Percentiles rank a stretch among this genome's conserved stretches.
Evolutionary conservation across 1,284 basidiomycete species (phyloP).

Genomic region (Malassezia brasiliensis): DNA sequence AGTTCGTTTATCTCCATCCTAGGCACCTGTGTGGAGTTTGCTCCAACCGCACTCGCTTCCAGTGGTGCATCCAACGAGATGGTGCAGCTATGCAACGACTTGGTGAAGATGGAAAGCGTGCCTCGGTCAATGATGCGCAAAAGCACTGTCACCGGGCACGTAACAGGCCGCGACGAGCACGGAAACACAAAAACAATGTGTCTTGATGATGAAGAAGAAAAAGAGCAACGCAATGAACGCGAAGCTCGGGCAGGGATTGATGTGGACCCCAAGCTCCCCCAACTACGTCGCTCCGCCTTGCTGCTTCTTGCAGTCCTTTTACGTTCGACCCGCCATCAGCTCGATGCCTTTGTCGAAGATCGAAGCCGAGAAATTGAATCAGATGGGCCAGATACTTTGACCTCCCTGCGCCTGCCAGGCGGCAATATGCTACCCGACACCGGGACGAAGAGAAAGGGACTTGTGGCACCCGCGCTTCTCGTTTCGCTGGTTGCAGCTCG

Average conservation of each 20-base stretch:
- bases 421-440: slow-evolving; percentile 24
- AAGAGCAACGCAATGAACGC: slow-evolving; percentile 14
- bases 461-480: background rate
- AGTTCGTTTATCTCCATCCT: slow-evolving; percentile 38
- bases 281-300: slow-evolving; percentile 36
- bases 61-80: slow-evolving; percentile 21
- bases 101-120: slow-evolving; percentile 30
- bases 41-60: slow-evolving; percentile 25
- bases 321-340: slow-evolving; percentile 24
- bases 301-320: slow-evolving; percentile 33
- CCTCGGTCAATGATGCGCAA: background rate
- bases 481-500: background rate
- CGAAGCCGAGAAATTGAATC: background rate
- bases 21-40: slow-evolving; percentile 41
- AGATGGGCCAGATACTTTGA: slow-evolving; percentile 14
- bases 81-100: slow-evolving; percentile 26
- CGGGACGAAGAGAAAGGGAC: background rate
- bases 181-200: background rate
- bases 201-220: slow-evolving; percentile 14
- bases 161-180: background rate
- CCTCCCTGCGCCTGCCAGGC: slow-evolving; percentile 25
- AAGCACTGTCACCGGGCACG: background rate
- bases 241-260: slow-evolving; percentile 22
- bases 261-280: slow-evolving; percentile 29
- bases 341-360: slow-evolving; percentile 18